Evolutionary conservation across 108 stramenopile species (phyloP).

Genomic region (Mediolabrus comicus): DNA sequence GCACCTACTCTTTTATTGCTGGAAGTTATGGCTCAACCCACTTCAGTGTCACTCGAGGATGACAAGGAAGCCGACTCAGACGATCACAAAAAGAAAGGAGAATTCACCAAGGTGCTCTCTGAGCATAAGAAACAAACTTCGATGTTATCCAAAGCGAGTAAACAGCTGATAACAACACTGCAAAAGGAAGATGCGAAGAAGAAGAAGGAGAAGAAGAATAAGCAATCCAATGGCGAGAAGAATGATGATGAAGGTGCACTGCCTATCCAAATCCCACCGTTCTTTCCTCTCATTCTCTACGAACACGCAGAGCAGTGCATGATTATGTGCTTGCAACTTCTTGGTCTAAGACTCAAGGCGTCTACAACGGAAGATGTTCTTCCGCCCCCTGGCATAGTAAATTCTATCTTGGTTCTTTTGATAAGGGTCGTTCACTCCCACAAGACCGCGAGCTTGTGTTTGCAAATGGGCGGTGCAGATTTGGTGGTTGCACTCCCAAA

Average conservation of each 20-base stretch:
- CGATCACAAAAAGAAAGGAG: conserved; percentile 30
- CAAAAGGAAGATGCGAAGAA: conserved; percentile 29
- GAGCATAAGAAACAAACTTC: conserved; percentile 59
- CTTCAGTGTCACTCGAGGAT: conserved; percentile 53
- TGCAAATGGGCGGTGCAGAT: conserved; percentile 74
- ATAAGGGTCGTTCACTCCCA: conserved; percentile 74
- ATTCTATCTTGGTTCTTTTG: conserved; percentile 62
- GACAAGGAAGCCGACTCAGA: conserved; percentile 21
- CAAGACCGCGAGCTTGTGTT: conserved; percentile 56
- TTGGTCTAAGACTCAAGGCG: conserved; percentile 42
- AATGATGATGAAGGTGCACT: conserved; percentile 4
- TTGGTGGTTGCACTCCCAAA: conserved; percentile 63
- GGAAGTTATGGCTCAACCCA: conserved; percentile 74
- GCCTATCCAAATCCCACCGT: conserved; percentile 55
- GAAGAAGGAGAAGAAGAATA: conserved; percentile 1
- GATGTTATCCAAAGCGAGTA: conserved; percentile 21
- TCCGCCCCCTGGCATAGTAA: conserved; percentile 51
- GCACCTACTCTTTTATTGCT: conserved; percentile 61
- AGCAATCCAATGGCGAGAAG: conserved; percentile 6
- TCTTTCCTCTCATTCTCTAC: conserved; percentile 60
- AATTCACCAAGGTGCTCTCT: conserved; percentile 46
- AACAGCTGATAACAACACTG: conserved; percentile 43
- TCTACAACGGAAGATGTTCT: conserved; percentile 22
- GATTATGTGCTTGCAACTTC: conserved; percentile 63
- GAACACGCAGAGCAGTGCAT: conserved; percentile 51